Conservation (phyloP, 345 rosid species). For the Euphorbia peplus region DNA sequence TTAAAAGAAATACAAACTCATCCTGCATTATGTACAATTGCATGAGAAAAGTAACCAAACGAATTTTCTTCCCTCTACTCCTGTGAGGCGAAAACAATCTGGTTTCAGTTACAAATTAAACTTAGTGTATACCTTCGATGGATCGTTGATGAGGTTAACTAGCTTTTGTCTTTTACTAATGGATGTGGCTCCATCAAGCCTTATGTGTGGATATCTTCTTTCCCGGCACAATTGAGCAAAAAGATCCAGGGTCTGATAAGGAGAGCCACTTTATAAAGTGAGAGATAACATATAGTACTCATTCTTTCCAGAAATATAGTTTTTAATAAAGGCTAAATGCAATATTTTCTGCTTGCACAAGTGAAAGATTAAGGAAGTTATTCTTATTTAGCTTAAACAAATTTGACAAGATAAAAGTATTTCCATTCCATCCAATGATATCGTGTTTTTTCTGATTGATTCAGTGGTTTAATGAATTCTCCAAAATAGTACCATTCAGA, state of each 20-base stretch:
- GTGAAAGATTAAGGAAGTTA: background rate
- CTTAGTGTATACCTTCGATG: constrained; percentile 51
- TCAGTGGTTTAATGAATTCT: background rate
- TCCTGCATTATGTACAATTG: constrained; percentile 48
- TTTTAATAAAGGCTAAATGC: background rate
- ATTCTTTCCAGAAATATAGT: constrained; percentile 5
- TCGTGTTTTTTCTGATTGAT: background rate
- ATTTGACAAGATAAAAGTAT: constrained; percentile 11
- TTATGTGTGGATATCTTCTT: constrained; percentile 86
- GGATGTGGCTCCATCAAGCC: constrained; percentile 94
- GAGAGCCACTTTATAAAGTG: background rate
- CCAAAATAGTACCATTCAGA: background rate
- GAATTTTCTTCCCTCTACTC: background rate
- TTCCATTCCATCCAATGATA: background rate
- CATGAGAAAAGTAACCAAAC: constrained; percentile 6
- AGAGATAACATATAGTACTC: constrained; percentile 10
- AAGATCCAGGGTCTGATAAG: constrained; percentile 85
- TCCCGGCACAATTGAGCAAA: constrained; percentile 96
- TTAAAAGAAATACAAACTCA: constrained; percentile 91
- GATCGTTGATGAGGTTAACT: constrained; percentile 84
- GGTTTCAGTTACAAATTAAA: background rate
- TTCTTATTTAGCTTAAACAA: constrained; percentile 5
- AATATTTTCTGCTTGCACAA: constrained; percentile 5
- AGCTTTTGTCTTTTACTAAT: constrained; percentile 95
- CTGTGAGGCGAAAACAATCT: background rate